Percentiles rank a stretch among this genome's conserved stretches.
Evolutionary conservation across 306 rosid genomes (phyloP).

Genomic region (Elaeagnus macrophylla): DNA sequence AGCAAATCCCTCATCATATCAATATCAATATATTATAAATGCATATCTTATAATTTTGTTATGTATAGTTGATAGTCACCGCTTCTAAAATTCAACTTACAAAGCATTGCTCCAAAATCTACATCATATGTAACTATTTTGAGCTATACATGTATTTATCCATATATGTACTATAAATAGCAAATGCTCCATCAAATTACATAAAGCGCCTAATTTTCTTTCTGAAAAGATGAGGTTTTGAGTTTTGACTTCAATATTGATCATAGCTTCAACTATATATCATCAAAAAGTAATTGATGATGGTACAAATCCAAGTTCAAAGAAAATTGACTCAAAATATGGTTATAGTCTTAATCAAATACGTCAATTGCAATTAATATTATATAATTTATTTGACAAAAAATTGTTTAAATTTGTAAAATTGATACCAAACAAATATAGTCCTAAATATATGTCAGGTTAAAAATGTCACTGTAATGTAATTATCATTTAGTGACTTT

Average conservation of each 20-base stretch:
- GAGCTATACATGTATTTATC: no score
- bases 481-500: no score
- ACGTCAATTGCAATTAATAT: no score
- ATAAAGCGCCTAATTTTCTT: conserved; percentile 1
- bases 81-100: conserved; percentile 5
- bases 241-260: conserved; percentile 26
- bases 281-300: conserved; percentile 11
- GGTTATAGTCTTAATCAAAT: no score
- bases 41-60: conserved; percentile 25
- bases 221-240: conserved; percentile 4
- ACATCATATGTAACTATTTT: conserved; percentile 18
- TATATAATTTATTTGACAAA: no score
- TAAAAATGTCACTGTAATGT: no score
- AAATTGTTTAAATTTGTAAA: no score
- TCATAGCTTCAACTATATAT: conserved; percentile 17
- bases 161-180: no score
- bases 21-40: no score
- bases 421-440: no score
- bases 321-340: conserved; percentile 6
- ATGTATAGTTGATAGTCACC: conserved; percentile 3
- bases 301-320: conserved; percentile 37
- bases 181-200: conserved; percentile 9
- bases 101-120: conserved; percentile 10
- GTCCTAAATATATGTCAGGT: no score
- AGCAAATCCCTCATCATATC: conserved; percentile 40